Percentiles rank a stretch among this genome's conserved stretches.
These are phyloP conservation scores for Boletales sp. DNA, from an alignment of 768 basidiomycete genomes.

Conservation along the genomic window DNA sequence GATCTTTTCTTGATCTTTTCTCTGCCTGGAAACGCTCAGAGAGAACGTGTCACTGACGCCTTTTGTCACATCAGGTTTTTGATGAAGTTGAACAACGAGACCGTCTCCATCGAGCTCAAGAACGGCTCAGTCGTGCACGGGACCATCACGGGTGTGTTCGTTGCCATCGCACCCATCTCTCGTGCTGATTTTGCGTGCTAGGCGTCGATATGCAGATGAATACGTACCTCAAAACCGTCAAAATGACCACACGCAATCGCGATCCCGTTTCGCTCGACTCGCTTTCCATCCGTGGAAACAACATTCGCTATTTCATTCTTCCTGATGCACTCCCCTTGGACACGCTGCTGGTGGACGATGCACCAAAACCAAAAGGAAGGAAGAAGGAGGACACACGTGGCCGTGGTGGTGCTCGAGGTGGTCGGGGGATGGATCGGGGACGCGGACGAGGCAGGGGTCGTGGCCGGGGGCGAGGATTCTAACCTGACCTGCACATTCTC, in stretches of 20 bases:
- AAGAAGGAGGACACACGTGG: constrained; percentile 85
- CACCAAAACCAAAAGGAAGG: constrained; percentile 90
- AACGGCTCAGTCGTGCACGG: constrained; percentile 95
- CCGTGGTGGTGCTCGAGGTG: constrained; percentile 49
- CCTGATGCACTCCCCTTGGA: constrained; percentile 96
- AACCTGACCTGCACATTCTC: constrained; percentile 6
- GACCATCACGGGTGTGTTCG: constrained; percentile 84
- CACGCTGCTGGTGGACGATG: constrained; percentile 95
- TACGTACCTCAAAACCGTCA: constrained; percentile 96
- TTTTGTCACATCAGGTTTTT: constrained; percentile 62
- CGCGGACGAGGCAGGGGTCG: constrained; percentile 56
- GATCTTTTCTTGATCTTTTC: constrained; percentile 3
- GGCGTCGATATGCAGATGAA: constrained; percentile 99
- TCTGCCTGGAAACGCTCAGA: neutral
- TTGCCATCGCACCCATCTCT: neutral
- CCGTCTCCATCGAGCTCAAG: constrained; percentile 96
- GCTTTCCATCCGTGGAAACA: constrained; percentile 94
- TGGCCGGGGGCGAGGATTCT: constrained; percentile 45
- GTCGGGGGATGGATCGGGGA: constrained; percentile 44
- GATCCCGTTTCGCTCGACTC: constrained; percentile 85
- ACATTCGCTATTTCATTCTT: constrained; percentile 94
- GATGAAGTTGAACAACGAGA: constrained; percentile 99
- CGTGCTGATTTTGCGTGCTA: constrained; percentile 29
- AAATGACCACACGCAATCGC: constrained; percentile 90
- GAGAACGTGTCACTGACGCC: constrained; percentile 16